Evolutionary conservation across 2,329 filamentous ascomycete species (phyloP).

Genomic region (Phoma sp.): DNA sequence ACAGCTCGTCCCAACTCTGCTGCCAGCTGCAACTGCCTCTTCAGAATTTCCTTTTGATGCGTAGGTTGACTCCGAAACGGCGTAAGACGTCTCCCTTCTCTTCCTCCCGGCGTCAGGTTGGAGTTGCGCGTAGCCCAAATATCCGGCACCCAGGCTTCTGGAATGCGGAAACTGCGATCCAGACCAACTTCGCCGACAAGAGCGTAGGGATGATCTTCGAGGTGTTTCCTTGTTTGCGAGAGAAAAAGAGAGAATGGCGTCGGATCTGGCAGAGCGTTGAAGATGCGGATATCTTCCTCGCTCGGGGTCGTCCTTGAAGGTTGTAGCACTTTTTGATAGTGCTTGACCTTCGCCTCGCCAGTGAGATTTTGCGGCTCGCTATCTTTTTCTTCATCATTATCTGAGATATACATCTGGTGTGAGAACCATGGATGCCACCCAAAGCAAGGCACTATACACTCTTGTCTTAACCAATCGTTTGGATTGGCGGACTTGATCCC

Average conservation of each 20-base stretch:
- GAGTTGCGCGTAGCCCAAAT: constrained; percentile 53
- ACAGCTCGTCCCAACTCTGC: constrained; percentile 71
- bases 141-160: constrained; percentile 62
- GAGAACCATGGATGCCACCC: constrained; percentile 92
- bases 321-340: constrained; percentile 72
- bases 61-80: constrained; percentile 71
- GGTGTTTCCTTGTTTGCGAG: constrained; percentile 61
- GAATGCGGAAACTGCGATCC: constrained; percentile 79
- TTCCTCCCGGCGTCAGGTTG: constrained; percentile 70
- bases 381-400: constrained; percentile 46
- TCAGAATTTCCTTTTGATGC: constrained; percentile 73
- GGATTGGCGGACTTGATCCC: constrained; percentile 51
- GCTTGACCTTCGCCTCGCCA: constrained; percentile 58
- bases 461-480: constrained; percentile 40
- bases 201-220: constrained; percentile 67
- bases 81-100: constrained; percentile 73
- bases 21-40: constrained; percentile 74
- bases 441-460: constrained; percentile 73
- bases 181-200: constrained; percentile 80
- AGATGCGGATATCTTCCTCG: constrained; percentile 50
- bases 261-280: constrained; percentile 66
- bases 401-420: constrained; percentile 69
- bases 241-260: constrained; percentile 66
- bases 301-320: constrained; percentile 49
- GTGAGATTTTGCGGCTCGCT: constrained; percentile 34